phyloP scores from a whole-genome alignment of 1,139 yeast species.

The Pichia sp. region DNA sequence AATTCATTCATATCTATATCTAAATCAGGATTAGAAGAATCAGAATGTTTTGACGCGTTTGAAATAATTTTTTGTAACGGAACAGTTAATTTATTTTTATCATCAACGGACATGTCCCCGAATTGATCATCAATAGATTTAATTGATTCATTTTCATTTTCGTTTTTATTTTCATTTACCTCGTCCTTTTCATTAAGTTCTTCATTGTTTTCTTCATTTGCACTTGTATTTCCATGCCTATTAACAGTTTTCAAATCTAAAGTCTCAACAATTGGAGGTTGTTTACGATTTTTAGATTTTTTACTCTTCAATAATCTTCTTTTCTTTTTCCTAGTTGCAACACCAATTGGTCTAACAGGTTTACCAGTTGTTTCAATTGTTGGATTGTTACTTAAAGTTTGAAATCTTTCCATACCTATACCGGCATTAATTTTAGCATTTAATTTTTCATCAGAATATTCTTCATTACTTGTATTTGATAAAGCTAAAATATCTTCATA shows the following conservation, averaged over 20 bases:
- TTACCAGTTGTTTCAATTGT: constrained; percentile 50
- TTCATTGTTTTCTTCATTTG: constrained; percentile 19
- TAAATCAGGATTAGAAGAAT: not conserved
- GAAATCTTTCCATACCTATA: constrained; percentile 16
- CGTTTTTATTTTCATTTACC: constrained; percentile 28
- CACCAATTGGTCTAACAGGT: constrained; percentile 76
- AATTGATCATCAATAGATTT: not conserved
- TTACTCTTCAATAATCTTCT: constrained; percentile 32
- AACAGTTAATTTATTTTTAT: constrained; percentile 1
- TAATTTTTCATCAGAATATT: constrained; percentile 11
- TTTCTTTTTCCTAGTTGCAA: constrained; percentile 48
- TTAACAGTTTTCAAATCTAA: constrained; percentile 17
- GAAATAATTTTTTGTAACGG: constrained; percentile 12
- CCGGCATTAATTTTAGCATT: constrained; percentile 15
- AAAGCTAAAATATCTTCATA: constrained; percentile 10
- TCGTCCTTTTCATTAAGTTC: constrained; percentile 24
- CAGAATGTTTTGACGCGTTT: constrained; percentile 5
- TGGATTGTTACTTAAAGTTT: constrained; percentile 25
- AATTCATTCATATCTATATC: not conserved
- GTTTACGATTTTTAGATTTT: constrained; percentile 24
- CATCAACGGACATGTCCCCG: not conserved
- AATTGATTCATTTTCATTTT: constrained; percentile 25
- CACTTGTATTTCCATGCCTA: constrained; percentile 14
- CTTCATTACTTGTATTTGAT: constrained; percentile 7
- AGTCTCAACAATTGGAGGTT: constrained; percentile 25